Percentiles rank a stretch among this genome's conserved stretches.
Conservation (phyloP, 768 basidiomycete genomes). For the Mycena rosella region DNA sequence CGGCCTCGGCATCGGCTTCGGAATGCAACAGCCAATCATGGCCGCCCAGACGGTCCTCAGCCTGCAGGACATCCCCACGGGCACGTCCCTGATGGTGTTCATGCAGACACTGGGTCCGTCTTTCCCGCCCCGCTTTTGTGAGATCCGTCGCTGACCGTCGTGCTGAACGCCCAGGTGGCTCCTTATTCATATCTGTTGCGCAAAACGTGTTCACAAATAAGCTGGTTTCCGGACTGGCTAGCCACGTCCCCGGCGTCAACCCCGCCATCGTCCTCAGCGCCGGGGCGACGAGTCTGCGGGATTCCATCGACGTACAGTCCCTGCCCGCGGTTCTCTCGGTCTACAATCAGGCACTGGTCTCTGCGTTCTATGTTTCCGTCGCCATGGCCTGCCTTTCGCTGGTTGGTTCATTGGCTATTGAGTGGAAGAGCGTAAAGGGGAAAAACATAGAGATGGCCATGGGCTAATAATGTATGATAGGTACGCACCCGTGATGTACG, state of each 20-base stretch:
- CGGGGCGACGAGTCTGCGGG: slow-evolving; percentile 11
- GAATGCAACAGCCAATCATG: too few species aligned
- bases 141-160: neutral
- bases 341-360: too few species aligned
- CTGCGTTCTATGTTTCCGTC: too few species aligned
- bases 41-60: slow-evolving; percentile 35
- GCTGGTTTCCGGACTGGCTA: neutral
- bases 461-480: too few species aligned
- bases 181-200: slow-evolving; percentile 35
- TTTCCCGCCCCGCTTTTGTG: neutral
- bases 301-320: too few species aligned
- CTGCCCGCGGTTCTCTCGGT: too few species aligned
- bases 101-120: slow-evolving; percentile 2
- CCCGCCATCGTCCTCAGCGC: slow-evolving; percentile 14
- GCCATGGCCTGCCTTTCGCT: too few species aligned
- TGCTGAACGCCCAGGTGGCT: slow-evolving; percentile 14
- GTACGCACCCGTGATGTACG: too few species aligned
- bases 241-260: slow-evolving; percentile 15
- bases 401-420: too few species aligned
- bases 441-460: neutral
- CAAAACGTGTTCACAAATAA: slow-evolving; percentile 35
- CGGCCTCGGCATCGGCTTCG: slow-evolving; percentile 47
- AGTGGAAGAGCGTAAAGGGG: too few species aligned
- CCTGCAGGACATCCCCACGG: slow-evolving; percentile 28
- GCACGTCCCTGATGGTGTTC: slow-evolving; percentile 33